Evolutionary conservation across 2,329 filamentous ascomycete species (phyloP), one percentile per base, ranked within the genome.

Genomic region (Drechslerella coelobrocha): DNA sequence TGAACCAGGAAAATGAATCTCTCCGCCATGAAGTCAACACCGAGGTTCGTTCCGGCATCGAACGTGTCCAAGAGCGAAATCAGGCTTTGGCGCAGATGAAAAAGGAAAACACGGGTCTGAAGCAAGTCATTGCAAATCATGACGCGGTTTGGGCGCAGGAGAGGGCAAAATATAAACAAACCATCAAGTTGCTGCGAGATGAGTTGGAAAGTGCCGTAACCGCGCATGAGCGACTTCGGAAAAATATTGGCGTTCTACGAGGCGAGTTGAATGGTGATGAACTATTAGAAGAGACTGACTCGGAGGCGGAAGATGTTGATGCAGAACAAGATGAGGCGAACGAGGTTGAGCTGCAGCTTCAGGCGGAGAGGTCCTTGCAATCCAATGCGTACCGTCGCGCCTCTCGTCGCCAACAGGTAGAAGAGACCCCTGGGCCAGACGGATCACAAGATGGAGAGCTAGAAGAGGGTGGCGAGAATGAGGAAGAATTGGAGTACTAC

Each of bases 31-130:
- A 61, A 48, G 65, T 69, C 24, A 69, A 56, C 21, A 61, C 52
- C n/a, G 65, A 69, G 27, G 65, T 69, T 12, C 48, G 54, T n/a
- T 61, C 57, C 41, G 65, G 65, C 10, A 69, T 69, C 29, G 65
- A 69, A n/a, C 53, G 65, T 55, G 57, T 69, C 12, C 65, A 69
- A 52, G 65, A 69, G 17, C 37, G 65, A 27, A 69, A 69, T 41
- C 21, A 29, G 14, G 57, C 65, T 8, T 34, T 69, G 1, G 65
- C 65, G n/a, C 47, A 45, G 9, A 53, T 41, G 7, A 61, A 69
- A 19, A 69, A 69, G 17, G 57, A 69, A 39, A 61, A 61, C 10
- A 21, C 50, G 2, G 29, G 52, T 2, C 23, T 69, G 21, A 45
- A 47, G 45, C 57, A 43, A 6, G 57, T 34, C 19, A 45, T 69